These are phyloP conservation scores for Rhizopus sp. DNA, from an alignment of 371 early-diverging fungal genomes.

Conservation along the genomic window DNA sequence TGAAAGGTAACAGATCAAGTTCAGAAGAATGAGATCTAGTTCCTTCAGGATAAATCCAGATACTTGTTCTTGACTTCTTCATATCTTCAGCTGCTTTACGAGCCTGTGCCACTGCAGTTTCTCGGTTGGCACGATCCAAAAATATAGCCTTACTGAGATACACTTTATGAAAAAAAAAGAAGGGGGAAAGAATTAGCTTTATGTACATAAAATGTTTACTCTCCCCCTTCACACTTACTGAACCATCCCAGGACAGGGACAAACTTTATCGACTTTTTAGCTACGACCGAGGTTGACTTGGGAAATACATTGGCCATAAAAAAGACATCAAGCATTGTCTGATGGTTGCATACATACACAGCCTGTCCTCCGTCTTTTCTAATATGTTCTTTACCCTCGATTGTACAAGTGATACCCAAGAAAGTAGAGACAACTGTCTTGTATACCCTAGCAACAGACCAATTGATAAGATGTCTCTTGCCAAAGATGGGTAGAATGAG, in stretches of 20 bases:
- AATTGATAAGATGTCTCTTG: slow-evolving; percentile 61
- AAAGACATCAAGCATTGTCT: slow-evolving; percentile 80
- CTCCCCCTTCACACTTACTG: slow-evolving; percentile 58
- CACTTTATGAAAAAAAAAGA: slow-evolving; percentile 49
- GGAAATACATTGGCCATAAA: slow-evolving; percentile 76
- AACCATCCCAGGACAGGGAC: slow-evolving; percentile 86
- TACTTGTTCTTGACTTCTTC: slow-evolving; percentile 71
- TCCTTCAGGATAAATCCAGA: slow-evolving; percentile 94
- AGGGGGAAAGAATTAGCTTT: not conserved
- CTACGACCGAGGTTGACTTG: slow-evolving; percentile 70
- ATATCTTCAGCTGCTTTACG: slow-evolving; percentile 77
- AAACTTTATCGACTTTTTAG: slow-evolving; percentile 77
- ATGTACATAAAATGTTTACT: no score
- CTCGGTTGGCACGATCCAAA: slow-evolving; percentile 84
- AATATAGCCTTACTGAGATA: slow-evolving; percentile 79
- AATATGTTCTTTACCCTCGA: slow-evolving; percentile 67
- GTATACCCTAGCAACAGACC: slow-evolving; percentile 59
- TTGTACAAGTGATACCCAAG: slow-evolving; percentile 59
- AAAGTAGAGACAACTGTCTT: slow-evolving; percentile 45
- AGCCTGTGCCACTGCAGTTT: slow-evolving; percentile 80
- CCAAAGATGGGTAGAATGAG: slow-evolving; percentile 50
- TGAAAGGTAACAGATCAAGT: slow-evolving; percentile 85
- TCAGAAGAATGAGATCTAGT: slow-evolving; percentile 78
- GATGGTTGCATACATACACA: slow-evolving; percentile 87
- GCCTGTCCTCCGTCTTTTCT: slow-evolving; percentile 46